Conservation (phyloP, 345 rosid species). For the Ailanthus altissimus region DNA sequence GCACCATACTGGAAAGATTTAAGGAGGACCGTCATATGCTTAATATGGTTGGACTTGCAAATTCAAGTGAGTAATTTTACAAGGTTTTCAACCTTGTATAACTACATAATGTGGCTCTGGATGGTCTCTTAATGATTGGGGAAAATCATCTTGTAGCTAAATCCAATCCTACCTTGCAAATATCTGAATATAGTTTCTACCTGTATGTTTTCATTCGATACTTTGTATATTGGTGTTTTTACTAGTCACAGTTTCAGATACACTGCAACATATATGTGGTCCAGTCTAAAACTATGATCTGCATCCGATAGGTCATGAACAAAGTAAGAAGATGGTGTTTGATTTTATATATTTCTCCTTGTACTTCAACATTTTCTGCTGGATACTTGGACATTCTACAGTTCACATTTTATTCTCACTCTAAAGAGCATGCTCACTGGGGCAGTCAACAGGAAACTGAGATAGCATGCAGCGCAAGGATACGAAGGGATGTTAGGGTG, state of each 20-base stretch:
- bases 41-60: constrained; percentile 81
- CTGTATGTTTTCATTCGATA: background rate
- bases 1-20: constrained; percentile 69
- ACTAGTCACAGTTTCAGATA: background rate
- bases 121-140: background rate
- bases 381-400: background rate
- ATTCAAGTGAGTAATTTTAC: constrained; percentile 52
- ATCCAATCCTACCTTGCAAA: background rate
- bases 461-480: no score
- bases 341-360: background rate
- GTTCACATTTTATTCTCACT: background rate
- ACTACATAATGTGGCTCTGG: background rate
- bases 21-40: constrained; percentile 93
- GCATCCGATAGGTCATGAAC: background rate
- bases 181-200: background rate
- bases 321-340: background rate
- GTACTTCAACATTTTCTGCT: background rate
- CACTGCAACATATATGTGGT: background rate
- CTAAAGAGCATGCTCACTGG: background rate
- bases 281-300: background rate
- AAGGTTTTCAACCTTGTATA: background rate
- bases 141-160: background rate
- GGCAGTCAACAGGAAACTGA: background rate
- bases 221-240: background rate
- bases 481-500: background rate